These are phyloP conservation scores for Eucalyptus cloeziana DNA, from an alignment of 345 rosid species.

Conservation along the genomic window DNA sequence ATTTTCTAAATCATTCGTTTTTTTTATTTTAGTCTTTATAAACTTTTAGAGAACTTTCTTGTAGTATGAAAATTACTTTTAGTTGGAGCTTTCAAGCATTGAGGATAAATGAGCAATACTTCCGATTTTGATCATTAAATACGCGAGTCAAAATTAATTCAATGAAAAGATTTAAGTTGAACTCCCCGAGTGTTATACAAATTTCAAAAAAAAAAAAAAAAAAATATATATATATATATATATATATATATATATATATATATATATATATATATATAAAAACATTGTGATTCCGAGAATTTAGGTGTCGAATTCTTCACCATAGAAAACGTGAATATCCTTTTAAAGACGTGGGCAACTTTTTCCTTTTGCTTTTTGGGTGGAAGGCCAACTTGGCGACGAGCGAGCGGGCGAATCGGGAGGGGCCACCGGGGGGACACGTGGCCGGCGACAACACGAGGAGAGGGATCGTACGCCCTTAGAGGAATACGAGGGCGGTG, in stretches of 20 bases:
- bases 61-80: neutral
- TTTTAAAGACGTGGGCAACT: neutral
- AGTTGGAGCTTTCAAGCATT: rapidly evolving
- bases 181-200: neutral
- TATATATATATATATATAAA: too few species aligned
- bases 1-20: rapidly evolving
- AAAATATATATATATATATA: too few species aligned
- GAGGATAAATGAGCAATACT: neutral
- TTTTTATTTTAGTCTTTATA: too few species aligned
- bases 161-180: neutral
- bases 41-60: too few species aligned
- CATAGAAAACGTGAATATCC: neutral
- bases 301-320: neutral
- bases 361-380: neutral
- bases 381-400: neutral
- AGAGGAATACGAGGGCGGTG: neutral
- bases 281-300: neutral
- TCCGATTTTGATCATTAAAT: too few species aligned
- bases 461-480: neutral
- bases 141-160: neutral
- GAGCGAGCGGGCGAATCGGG: neutral
- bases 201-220: too few species aligned
- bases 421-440: neutral
- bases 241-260: too few species aligned
- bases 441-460: neutral